phyloP scores from a whole-genome alignment of 2,329 filamentous ascomycete species.

The Alternaria sp. region DNA sequence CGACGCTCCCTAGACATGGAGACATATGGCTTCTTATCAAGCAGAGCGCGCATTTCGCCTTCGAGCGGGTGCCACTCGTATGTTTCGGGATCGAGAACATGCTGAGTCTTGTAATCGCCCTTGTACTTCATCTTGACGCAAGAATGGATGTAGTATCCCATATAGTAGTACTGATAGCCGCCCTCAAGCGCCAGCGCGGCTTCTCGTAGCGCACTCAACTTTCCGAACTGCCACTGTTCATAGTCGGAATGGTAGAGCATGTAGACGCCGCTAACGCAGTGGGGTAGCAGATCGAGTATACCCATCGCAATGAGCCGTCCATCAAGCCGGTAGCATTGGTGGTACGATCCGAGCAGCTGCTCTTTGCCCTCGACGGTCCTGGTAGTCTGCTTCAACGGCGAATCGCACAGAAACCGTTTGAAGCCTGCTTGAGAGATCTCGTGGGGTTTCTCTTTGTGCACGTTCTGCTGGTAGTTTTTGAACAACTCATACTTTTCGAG shows the following conservation, averaged over 20 bases:
- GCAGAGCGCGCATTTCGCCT: conserved; percentile 57
- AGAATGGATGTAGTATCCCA: conserved; percentile 82
- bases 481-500: conserved; percentile 78
- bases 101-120: conserved; percentile 77
- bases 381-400: conserved; percentile 65
- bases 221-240: conserved; percentile 74
- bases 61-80: conserved; percentile 70
- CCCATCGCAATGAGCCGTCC: conserved; percentile 78
- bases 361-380: conserved; percentile 59
- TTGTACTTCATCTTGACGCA: conserved; percentile 89
- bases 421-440: conserved; percentile 71
- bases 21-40: conserved; percentile 66
- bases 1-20: conserved; percentile 51
- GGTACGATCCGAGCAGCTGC: conserved; percentile 74
- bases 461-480: conserved; percentile 75
- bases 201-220: conserved; percentile 77
- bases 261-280: conserved; percentile 82
- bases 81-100: conserved; percentile 74
- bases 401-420: conserved; percentile 75
- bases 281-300: conserved; percentile 78
- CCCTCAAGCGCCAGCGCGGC: conserved; percentile 73
- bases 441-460: conserved; percentile 71
- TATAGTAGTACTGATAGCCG: conserved; percentile 80
- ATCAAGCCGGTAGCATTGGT: conserved; percentile 83
- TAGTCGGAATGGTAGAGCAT: conserved; percentile 82